Percentiles rank a stretch among this genome's conserved stretches.
Conservation (phyloP, 2,329 filamentous ascomycete species). For the Colletotrichum paranaense region DNA sequence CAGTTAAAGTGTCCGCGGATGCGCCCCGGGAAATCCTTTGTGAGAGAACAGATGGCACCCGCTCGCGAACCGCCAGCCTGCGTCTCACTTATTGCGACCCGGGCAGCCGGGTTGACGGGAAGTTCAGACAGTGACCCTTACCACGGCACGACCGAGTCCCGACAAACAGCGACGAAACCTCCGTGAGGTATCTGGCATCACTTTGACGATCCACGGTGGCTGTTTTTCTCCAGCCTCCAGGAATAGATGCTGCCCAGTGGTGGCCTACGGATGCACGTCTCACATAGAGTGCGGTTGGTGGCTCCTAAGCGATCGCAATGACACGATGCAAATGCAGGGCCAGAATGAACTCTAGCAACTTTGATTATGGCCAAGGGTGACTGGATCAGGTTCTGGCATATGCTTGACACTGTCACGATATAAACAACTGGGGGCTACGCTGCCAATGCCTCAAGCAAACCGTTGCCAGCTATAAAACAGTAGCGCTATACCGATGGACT, state of each 20-base stretch:
- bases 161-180: conserved; percentile 25
- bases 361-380: conserved; percentile 10
- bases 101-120: background rate
- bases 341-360: background rate
- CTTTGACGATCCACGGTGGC: background rate
- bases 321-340: background rate
- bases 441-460: conserved; percentile 1
- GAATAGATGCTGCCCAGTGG: conserved; percentile 19
- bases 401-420: conserved; percentile 11
- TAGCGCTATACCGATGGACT: conserved; percentile 6
- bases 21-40: conserved; percentile 1
- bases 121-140: background rate
- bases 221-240: conserved; percentile 8
- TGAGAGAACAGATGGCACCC: conserved; percentile 7
- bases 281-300: conserved; percentile 93
- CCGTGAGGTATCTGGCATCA: conserved; percentile 7
- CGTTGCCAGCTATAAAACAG: background rate
- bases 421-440: conserved; percentile 2
- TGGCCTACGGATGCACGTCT: conserved; percentile 20
- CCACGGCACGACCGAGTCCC: conserved; percentile 13
- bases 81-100: background rate
- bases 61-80: conserved; percentile 1
- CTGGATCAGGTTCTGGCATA: background rate
- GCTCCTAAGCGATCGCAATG: conserved; percentile 43
- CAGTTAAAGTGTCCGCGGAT: conserved; percentile 6